Evolutionary conservation across 2,329 filamentous ascomycete species (phyloP).

Genomic region (Helicocarpus griseus): DNA sequence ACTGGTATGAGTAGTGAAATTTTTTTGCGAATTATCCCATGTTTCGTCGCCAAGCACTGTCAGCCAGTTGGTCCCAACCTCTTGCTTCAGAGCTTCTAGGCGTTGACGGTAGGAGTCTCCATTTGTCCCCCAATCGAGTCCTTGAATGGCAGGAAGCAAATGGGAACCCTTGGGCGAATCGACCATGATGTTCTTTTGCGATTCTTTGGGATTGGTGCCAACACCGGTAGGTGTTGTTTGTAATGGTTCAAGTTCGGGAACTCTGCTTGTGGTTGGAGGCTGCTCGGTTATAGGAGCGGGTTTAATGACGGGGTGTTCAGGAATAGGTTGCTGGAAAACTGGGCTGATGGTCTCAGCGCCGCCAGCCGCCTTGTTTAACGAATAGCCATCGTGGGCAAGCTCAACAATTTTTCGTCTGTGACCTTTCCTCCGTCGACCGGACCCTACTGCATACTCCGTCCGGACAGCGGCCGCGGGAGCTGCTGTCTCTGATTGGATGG

Average conservation of each 20-base stretch:
- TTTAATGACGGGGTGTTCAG: neutral
- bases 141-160: constrained; percentile 17
- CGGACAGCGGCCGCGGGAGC: constrained; percentile 10
- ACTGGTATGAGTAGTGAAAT: constrained; percentile 20
- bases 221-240: neutral
- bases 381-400: constrained; percentile 38
- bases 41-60: constrained; percentile 73
- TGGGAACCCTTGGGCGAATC: constrained; percentile 8
- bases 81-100: constrained; percentile 73
- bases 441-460: constrained; percentile 22
- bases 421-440: constrained; percentile 38
- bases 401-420: constrained; percentile 50
- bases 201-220: neutral
- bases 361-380: neutral
- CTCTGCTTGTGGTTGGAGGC: neutral
- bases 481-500: constrained; percentile 1
- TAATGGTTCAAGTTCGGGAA: neutral
- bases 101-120: constrained; percentile 79
- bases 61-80: constrained; percentile 80
- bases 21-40: constrained; percentile 35
- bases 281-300: neutral
- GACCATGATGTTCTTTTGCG: constrained; percentile 1
- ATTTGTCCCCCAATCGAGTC: constrained; percentile 36
- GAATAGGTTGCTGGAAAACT: neutral
- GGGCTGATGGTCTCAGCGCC: neutral